These are phyloP conservation scores for Phytophthora vignae DNA, from an alignment of 352 stramenopile genomes.

Conservation along the genomic window DNA sequence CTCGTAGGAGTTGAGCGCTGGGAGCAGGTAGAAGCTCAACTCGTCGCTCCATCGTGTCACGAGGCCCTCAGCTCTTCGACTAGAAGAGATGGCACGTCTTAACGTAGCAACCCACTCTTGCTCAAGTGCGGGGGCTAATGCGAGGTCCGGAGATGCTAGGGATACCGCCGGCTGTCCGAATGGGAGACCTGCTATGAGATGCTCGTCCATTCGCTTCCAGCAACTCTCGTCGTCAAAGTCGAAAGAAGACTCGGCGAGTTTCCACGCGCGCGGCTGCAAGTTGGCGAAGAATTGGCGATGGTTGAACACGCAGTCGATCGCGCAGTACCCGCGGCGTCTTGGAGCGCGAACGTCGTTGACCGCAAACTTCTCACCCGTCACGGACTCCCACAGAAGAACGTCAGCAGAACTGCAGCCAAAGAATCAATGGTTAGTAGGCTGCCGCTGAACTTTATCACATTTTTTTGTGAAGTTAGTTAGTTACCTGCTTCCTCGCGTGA, in stretches of 20 bases:
- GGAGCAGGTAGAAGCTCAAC: slow-evolving; percentile 81
- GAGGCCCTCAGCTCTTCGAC: slow-evolving; percentile 55
- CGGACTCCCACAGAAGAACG: slow-evolving; percentile 77
- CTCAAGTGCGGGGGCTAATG: slow-evolving; percentile 47
- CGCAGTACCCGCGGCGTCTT: slow-evolving; percentile 58
- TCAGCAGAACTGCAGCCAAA: slow-evolving; percentile 18
- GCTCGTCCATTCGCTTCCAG: slow-evolving; percentile 71
- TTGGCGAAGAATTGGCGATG: slow-evolving; percentile 79
- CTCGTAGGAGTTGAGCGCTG: slow-evolving; percentile 90
- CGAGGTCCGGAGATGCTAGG: slow-evolving; percentile 43
- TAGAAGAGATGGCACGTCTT: slow-evolving; percentile 47
- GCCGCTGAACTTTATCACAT: neutral
- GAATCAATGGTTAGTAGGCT: neutral
- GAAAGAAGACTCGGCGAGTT: slow-evolving; percentile 56
- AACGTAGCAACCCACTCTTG: slow-evolving; percentile 56
- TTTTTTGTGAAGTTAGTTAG: neutral
- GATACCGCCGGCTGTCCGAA: slow-evolving; percentile 35
- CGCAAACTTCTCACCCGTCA: slow-evolving; percentile 69
- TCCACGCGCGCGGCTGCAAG: slow-evolving; percentile 60
- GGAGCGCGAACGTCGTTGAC: slow-evolving; percentile 22
- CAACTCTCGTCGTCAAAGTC: slow-evolving; percentile 65
- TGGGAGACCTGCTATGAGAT: slow-evolving; percentile 56
- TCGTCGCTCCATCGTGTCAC: slow-evolving; percentile 79
- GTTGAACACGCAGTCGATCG: slow-evolving; percentile 89
- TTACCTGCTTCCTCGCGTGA: slow-evolving; percentile 56